Evolutionary conservation across 768 basidiomycete genomes (phyloP).

Genomic region (Kwoniella pini): DNA sequence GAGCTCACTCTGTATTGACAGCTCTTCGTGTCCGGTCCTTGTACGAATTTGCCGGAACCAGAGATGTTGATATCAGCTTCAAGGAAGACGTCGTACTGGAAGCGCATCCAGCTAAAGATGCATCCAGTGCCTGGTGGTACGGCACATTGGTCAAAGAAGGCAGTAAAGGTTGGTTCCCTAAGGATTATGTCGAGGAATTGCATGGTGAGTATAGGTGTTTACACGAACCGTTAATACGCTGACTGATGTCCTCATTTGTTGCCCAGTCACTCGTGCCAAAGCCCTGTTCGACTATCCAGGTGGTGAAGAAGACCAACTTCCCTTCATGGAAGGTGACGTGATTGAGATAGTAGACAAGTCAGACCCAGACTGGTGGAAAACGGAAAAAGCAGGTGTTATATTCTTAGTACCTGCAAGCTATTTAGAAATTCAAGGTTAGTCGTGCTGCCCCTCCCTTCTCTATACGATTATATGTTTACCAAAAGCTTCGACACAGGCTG

Average conservation of each 20-base stretch:
- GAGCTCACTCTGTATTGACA: slow-evolving; percentile 45
- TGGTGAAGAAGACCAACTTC: slow-evolving; percentile 73
- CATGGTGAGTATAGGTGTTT: slow-evolving; percentile 65
- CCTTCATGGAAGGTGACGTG: slow-evolving; percentile 76
- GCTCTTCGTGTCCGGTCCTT: slow-evolving; percentile 76
- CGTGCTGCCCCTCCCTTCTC: slow-evolving; percentile 46
- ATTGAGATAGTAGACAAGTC: slow-evolving; percentile 76
- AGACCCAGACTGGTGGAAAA: slow-evolving; percentile 96
- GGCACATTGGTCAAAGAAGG: slow-evolving; percentile 68
- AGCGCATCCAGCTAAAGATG: slow-evolving; percentile 79
- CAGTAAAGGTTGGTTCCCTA: slow-evolving; percentile 83
- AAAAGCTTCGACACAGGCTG: slow-evolving; percentile 72
- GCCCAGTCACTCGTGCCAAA: slow-evolving; percentile 68
- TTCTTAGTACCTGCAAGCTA: slow-evolving; percentile 92
- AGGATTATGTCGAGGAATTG: slow-evolving; percentile 77
- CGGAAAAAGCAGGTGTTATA: slow-evolving; percentile 78
- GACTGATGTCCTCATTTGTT: too few relatives aligned
- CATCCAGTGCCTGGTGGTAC: slow-evolving; percentile 90
- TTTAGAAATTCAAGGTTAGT: slow-evolving; percentile 92
- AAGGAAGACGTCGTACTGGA: slow-evolving; percentile 72
- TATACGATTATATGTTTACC: slow-evolving; percentile 57
- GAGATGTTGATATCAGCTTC: slow-evolving; percentile 84
- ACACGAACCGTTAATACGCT: too few relatives aligned
- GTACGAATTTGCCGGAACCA: slow-evolving; percentile 81
- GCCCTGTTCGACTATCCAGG: slow-evolving; percentile 79